A percentile compares a stretch with the other conserved stretches of the same genome.
These are phyloP conservation scores for Aureobasidium namibiae DNA, from an alignment of 2,329 filamentous ascomycete species.

Conservation along the genomic window DNA sequence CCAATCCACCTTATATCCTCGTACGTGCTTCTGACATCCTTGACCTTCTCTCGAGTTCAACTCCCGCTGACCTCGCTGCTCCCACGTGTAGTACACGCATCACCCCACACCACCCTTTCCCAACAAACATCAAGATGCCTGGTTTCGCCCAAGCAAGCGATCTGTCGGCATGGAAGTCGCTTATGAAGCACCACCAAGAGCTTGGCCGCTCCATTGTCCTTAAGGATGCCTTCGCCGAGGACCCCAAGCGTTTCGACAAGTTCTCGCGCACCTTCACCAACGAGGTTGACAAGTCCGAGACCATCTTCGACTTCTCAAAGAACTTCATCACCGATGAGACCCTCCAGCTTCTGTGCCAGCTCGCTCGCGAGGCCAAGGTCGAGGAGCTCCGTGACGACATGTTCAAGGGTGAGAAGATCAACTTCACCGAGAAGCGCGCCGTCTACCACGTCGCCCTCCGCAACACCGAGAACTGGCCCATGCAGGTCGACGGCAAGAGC, in stretches of 20 bases:
- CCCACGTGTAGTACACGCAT: conserved; percentile 7
- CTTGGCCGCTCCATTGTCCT: conserved; percentile 81
- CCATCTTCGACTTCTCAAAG: conserved; percentile 98
- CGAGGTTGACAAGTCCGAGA: conserved; percentile 69
- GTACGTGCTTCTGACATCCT: not conserved
- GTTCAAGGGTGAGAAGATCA: conserved; percentile 98
- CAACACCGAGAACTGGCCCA: conserved; percentile 74
- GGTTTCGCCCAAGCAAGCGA: conserved; percentile 76
- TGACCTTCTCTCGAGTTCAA: not conserved
- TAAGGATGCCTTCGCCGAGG: conserved; percentile 80
- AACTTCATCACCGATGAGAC: conserved; percentile 96
- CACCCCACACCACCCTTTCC: conserved; percentile 12
- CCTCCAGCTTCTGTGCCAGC: conserved; percentile 72
- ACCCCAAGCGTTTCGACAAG: conserved; percentile 81
- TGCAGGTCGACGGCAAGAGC: conserved; percentile 81
- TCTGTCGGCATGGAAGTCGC: conserved; percentile 78
- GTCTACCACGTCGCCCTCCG: conserved; percentile 93
- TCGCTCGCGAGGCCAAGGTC: conserved; percentile 83
- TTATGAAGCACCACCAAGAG: conserved; percentile 77
- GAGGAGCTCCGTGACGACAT: conserved; percentile 94
- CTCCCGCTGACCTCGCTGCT: not conserved
- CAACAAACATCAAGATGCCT: conserved; percentile 36
- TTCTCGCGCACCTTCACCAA: conserved; percentile 81
- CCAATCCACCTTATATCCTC: not conserved
- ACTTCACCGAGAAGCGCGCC: conserved; percentile 94